phyloP scores from a whole-genome alignment of 1,284 basidiomycete species.

The Xerocomus nothofagi region DNA sequence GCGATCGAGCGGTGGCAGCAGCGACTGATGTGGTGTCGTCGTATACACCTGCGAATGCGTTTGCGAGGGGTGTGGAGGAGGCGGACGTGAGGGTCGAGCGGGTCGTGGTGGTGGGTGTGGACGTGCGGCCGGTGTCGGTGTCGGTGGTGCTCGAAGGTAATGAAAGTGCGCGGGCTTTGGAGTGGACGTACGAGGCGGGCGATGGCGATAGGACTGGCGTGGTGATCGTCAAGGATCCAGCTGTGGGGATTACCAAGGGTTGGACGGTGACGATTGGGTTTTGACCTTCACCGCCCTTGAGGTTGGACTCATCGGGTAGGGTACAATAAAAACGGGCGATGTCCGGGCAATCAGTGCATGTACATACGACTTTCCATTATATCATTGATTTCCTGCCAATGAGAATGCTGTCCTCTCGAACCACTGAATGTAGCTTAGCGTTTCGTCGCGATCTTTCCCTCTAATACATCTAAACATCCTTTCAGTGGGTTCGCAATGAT shows the following conservation, averaged over 20 bases:
- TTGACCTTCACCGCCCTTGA: constrained; percentile 2
- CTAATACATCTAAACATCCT: neutral
- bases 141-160: constrained; percentile 59
- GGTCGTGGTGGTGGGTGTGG: constrained; percentile 76
- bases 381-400: neutral
- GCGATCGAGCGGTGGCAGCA: constrained; percentile 46
- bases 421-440: no score
- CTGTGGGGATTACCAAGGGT: constrained; percentile 59
- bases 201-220: constrained; percentile 62
- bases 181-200: constrained; percentile 26
- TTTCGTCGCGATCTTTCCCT: neutral
- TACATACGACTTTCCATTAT: neutral
- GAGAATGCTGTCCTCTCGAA: no score
- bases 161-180: constrained; percentile 50
- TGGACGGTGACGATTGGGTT: constrained; percentile 64
- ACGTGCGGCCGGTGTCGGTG: constrained; percentile 54
- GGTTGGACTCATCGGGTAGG: neutral
- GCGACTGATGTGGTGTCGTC: constrained; percentile 54
- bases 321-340: neutral
- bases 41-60: constrained; percentile 62
- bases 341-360: neutral
- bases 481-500: neutral
- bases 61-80: constrained; percentile 56
- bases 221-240: constrained; percentile 79
- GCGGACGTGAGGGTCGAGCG: constrained; percentile 76